phyloP scores from a whole-genome alignment of 2,329 filamentous ascomycete species.

The Pseudogymnoascus sp. region DNA sequence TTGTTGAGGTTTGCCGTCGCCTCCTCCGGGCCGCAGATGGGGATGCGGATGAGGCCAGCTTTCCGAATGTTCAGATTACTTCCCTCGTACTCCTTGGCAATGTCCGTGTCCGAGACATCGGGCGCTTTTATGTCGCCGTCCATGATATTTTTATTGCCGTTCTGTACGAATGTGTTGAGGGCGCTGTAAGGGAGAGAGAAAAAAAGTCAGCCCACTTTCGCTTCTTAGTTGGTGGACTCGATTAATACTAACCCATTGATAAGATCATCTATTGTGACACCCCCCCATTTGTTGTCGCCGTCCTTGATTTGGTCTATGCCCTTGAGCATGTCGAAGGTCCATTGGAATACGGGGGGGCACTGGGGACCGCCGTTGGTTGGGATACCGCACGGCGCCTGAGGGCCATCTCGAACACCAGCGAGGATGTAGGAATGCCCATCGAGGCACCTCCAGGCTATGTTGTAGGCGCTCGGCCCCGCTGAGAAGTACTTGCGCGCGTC shows the following conservation, averaged over 20 bases:
- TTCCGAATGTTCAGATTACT: neutral
- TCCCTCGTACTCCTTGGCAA: neutral
- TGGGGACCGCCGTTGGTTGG: too few relatives aligned
- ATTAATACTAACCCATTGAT: neutral
- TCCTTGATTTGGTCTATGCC: neutral
- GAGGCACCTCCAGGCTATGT: neutral
- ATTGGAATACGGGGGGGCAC: too few relatives aligned
- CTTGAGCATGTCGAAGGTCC: neutral
- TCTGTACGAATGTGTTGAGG: neutral
- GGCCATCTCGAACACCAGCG: neutral
- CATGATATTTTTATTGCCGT: neutral
- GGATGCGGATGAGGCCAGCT: neutral
- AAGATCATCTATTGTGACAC: neutral
- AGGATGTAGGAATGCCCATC: neutral
- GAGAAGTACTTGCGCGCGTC: conserved; percentile 10
- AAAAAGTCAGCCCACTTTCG: neutral
- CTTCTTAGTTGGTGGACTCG: neutral
- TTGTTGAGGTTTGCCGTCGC: neutral
- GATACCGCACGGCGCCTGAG: neutral
- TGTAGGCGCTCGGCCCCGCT: neutral
- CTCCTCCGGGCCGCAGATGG: neutral
- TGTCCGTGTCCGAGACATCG: neutral
- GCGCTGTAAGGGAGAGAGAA: neutral
- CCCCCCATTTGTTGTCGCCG: neutral
- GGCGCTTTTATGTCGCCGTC: neutral